Conservation (phyloP, 371 early-diverging fungal species). For the Actinomucor elegans region DNA sequence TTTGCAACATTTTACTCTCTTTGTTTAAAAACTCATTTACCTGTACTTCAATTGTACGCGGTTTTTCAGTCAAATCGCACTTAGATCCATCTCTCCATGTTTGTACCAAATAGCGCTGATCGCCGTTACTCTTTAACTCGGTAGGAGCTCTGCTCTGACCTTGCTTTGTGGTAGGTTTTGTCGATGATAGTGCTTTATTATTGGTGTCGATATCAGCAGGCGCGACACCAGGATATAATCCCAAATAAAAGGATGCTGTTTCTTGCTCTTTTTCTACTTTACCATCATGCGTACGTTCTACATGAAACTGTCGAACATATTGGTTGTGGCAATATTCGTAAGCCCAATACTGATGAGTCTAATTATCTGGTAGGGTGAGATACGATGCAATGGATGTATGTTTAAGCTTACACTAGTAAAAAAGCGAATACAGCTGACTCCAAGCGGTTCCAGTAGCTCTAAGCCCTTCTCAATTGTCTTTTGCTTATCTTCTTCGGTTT, state of each 20-base stretch:
- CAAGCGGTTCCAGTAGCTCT: conserved; percentile 58
- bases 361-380: no score
- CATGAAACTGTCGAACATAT: conserved; percentile 74
- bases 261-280: conserved; percentile 18
- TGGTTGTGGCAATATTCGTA: conserved; percentile 79
- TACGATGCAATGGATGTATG: no score
- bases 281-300: conserved; percentile 31
- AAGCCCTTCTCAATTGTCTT: conserved; percentile 57
- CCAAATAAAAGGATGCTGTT: conserved; percentile 29
- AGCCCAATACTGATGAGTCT: conserved; percentile 71
- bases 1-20: no score
- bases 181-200: not conserved
- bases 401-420: conserved; percentile 26
- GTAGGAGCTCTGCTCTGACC: conserved; percentile 8
- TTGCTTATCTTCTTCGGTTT: conserved; percentile 33
- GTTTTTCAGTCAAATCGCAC: conserved; percentile 72
- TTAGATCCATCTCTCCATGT: conserved; percentile 70
- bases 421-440: conserved; percentile 51
- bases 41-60: conserved; percentile 72
- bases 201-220: not conserved
- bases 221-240: conserved; percentile 17
- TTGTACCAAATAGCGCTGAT: conserved; percentile 63
- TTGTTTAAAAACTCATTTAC: conserved; percentile 23
- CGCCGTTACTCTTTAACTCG: conserved; percentile 32
- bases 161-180: not conserved